Evolutionary conservation across 345 rosid genomes (phyloP).

Genomic region (Populus tremula): DNA sequence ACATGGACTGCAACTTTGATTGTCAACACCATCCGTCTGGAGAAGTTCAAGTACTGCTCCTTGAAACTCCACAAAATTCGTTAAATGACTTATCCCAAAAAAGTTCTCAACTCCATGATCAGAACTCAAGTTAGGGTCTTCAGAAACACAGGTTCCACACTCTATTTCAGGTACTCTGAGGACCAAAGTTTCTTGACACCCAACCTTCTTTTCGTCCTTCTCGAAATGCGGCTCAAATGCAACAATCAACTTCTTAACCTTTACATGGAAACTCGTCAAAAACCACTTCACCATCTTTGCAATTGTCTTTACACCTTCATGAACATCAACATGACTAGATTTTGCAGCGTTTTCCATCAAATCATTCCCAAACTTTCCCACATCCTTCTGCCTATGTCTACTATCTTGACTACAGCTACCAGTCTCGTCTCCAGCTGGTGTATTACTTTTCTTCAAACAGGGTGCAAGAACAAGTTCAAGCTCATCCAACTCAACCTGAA

Average conservation of each 20-base stretch:
- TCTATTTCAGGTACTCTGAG: slow-evolving; percentile 63
- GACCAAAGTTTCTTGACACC: slow-evolving; percentile 47
- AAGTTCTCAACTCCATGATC: slow-evolving; percentile 44
- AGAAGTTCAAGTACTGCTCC: slow-evolving; percentile 84
- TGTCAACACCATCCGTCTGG: slow-evolving; percentile 42
- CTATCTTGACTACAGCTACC: slow-evolving; percentile 16
- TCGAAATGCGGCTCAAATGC: slow-evolving; percentile 67
- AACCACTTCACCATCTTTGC: slow-evolving; percentile 95
- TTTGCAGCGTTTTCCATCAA: slow-evolving; percentile 31
- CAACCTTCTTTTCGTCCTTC: slow-evolving; percentile 28
- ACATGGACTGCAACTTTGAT: slow-evolving; percentile 24
- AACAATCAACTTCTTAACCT: slow-evolving; percentile 64
- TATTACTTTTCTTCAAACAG: slow-evolving; percentile 25
- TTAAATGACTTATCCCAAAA: slow-evolving; percentile 65
- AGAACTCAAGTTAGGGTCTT: slow-evolving; percentile 35
- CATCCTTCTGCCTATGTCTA: slow-evolving; percentile 28
- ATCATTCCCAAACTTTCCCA: slow-evolving; percentile 19
- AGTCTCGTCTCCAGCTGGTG: slow-evolving; percentile 30
- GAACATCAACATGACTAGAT: slow-evolving; percentile 55
- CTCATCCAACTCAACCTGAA: slow-evolving; percentile 83
- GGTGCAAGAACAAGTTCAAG: slow-evolving; percentile 82
- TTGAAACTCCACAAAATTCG: slow-evolving; percentile 68
- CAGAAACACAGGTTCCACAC: slow-evolving; percentile 74
- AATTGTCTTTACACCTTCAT: slow-evolving; percentile 94
- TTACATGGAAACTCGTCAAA: slow-evolving; percentile 74